Conservation (phyloP, 2,329 filamentous ascomycete species). For the Dactylella cylindrospora region DNA sequence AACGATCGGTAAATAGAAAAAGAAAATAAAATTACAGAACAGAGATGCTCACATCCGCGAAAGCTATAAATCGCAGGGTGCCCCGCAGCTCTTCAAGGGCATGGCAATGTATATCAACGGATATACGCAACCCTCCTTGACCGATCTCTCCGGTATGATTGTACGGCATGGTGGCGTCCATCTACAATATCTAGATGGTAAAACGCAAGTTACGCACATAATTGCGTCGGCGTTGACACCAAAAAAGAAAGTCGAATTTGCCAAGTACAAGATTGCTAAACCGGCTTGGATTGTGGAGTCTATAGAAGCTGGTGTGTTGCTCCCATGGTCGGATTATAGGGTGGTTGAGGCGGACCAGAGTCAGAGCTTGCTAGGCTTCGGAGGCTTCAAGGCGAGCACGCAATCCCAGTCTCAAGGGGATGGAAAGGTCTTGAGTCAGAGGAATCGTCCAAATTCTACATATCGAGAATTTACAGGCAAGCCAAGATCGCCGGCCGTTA, state of each 20-base stretch:
- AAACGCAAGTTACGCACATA: constrained; percentile 94
- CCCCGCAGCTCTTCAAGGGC: constrained; percentile 84
- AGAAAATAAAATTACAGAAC: constrained; percentile 97
- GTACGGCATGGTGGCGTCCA: constrained; percentile 94
- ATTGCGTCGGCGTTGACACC: constrained; percentile 86
- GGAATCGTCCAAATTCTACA: constrained; percentile 60
- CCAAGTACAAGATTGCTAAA: constrained; percentile 85
- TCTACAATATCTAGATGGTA: constrained; percentile 89
- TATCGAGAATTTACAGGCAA: constrained; percentile 79
- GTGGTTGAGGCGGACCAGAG: constrained; percentile 80
- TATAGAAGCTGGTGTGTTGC: constrained; percentile 72
- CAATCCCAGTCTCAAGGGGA: constrained; percentile 57
- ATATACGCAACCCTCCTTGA: constrained; percentile 90
- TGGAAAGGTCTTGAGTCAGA: constrained; percentile 68
- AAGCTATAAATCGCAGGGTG: constrained; percentile 60
- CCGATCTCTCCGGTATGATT: constrained; percentile 81
- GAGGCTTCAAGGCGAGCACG: constrained; percentile 30
- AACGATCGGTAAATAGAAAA: constrained; percentile 68
- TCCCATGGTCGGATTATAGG: constrained; percentile 84
- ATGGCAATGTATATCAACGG: constrained; percentile 90
- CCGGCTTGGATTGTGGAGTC: constrained; percentile 94
- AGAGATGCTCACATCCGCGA: constrained; percentile 79
- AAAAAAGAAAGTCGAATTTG: constrained; percentile 89
- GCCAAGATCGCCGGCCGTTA: constrained; percentile 6
- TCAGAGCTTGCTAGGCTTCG: constrained; percentile 72